Conservation (phyloP, 2,329 filamentous ascomycete genomes). For the Aspergillus costaricaensis region DNA sequence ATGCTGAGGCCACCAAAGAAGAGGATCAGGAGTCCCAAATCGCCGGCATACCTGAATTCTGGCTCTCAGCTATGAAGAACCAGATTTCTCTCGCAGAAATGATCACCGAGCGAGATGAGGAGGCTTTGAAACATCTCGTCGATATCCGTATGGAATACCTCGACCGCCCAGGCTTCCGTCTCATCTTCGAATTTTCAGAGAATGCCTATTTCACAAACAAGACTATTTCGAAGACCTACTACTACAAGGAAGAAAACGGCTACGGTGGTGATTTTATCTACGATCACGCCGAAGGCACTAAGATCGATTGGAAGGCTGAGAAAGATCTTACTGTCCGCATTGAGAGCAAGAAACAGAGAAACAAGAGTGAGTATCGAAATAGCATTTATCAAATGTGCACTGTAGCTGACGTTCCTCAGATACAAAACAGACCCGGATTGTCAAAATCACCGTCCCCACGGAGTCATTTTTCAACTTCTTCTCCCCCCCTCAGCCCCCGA, state of each 20-base stretch:
- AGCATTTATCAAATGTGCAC: neutral
- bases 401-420: constrained; percentile 55
- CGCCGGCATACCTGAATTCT: constrained; percentile 95
- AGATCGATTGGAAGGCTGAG: constrained; percentile 93
- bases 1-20: constrained; percentile 54
- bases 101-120: constrained; percentile 97
- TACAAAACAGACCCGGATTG: constrained; percentile 97
- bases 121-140: constrained; percentile 81
- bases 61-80: constrained; percentile 99
- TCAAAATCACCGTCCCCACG: constrained; percentile 98
- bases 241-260: constrained; percentile 97
- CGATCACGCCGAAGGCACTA: constrained; percentile 96
- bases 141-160: constrained; percentile 99
- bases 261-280: constrained; percentile 99
- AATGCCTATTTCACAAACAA: constrained; percentile 99
- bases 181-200: constrained; percentile 94
- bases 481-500: constrained; percentile 85
- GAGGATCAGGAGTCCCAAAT: constrained; percentile 51
- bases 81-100: constrained; percentile 95
- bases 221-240: constrained; percentile 96
- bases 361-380: constrained; percentile 78
- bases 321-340: constrained; percentile 92
- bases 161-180: constrained; percentile 94
- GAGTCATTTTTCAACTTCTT: constrained; percentile 99
- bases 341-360: constrained; percentile 99